A percentile compares a stretch with the other conserved stretches of the same genome.
Conservation (phyloP, 1,139 yeast species). For the Waltiozyma sp. region DNA sequence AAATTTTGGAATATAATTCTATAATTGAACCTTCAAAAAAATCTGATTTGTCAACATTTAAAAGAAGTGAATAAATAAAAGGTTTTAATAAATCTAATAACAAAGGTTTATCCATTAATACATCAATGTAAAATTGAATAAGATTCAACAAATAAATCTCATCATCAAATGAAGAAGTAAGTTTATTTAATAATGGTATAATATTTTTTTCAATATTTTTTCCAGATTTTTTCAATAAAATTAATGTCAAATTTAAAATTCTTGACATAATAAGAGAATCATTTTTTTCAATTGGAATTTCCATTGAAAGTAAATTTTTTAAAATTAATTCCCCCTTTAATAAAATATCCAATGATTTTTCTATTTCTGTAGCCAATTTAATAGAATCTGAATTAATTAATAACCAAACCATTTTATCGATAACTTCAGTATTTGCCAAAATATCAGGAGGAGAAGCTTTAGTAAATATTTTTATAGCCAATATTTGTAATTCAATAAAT, state of each 20-base stretch:
- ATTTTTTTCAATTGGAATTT: constrained; percentile 14
- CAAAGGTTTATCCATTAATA: constrained; percentile 13
- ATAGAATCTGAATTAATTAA: constrained; percentile 16
- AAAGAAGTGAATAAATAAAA: constrained; percentile 12
- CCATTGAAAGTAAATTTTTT: constrained; percentile 18
- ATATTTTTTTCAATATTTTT: constrained; percentile 19
- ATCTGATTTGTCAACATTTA: constrained; percentile 20
- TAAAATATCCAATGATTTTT: constrained; percentile 16
- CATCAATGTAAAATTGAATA: constrained; percentile 19
- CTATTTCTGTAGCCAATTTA: constrained; percentile 21
- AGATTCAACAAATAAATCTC: constrained; percentile 20
- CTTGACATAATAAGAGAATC: constrained; percentile 18
- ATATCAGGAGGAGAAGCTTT: constrained; percentile 24
- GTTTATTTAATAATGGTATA: constrained; percentile 11
- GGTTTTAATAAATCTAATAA: constrained; percentile 5
- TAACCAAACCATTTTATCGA: constrained; percentile 18
- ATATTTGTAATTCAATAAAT: constrained; percentile 16
- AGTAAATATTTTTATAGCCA: constrained; percentile 22
- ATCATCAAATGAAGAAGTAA: constrained; percentile 4
- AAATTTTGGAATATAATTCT: constrained; percentile 20
- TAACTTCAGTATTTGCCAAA: constrained; percentile 20
- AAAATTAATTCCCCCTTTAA: constrained; percentile 20
- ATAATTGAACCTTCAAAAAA: constrained; percentile 13
- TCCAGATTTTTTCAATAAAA: constrained; percentile 12
- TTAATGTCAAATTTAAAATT: constrained; percentile 18